Base-by-base conservation (phyloP, 2,329 filamentous ascomycete genomes). In the Rutstroemia sp. region DNA sequence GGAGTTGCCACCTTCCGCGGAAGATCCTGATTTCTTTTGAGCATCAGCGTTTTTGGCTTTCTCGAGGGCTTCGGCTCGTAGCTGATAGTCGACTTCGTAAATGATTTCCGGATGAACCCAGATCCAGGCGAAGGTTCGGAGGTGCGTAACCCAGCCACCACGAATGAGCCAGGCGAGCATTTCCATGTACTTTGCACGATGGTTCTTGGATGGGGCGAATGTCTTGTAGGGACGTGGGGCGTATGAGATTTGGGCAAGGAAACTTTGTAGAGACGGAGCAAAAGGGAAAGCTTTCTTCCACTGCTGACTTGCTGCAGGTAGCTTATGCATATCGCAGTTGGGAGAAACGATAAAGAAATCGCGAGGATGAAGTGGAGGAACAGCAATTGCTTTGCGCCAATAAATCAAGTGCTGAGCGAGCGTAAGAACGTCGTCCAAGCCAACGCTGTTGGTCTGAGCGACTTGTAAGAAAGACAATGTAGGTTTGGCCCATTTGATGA, bases 91-190 rank as follows among this genome's bases (percentile, higher is more conserved):
- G 3, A 95, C 90, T 61, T 89, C 86, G 66, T 88, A 86, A 64
- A 94, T 84, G 60, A 95, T 88, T 68, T 92, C 86, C 2, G 88
- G 84, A 72, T 86, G 86, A 44, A 94, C 88, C 50, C 92, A 82
- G 45, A 97, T 83, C 77, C 94, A 95, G 12, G 87, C 89, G 70
- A 95, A 96, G 0, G 90, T 94, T 60, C 91, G 88, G 5, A 99
- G 79, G 70, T 96, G 92, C 0, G 89, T 95, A 0, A 96, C 92
- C 88, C 94, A 96, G 14, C 90, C 91, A 48, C 90, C 88, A 42
- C 92, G 84, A 75, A 97, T 84, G 8, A 99, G 80, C 90, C 92
- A 99, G 21, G 90, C 91, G 25, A 99, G 76, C 71, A 97, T 95
- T 36, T 89, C 82, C 71, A 97, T 86, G 70, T 96, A 99, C 2